These are phyloP conservation scores for Neocucurbitaria cava DNA, from an alignment of 2,329 filamentous ascomycete species.

Conservation along the genomic window DNA sequence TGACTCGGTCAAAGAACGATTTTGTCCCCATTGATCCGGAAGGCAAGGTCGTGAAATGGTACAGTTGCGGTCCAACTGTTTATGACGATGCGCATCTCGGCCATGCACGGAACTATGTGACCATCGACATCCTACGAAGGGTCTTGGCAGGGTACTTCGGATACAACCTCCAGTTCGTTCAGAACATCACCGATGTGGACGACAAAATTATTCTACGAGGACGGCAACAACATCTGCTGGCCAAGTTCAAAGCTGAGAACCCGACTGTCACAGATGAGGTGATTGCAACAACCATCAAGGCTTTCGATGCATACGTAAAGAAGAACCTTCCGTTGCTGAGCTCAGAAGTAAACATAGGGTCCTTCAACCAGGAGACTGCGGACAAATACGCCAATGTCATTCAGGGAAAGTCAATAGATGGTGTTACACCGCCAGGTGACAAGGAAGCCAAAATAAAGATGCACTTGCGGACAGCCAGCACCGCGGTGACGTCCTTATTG, in stretches of 20 bases:
- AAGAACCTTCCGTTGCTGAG: constrained; percentile 69
- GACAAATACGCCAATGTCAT: constrained; percentile 63
- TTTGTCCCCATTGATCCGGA: constrained; percentile 76
- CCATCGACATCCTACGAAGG: constrained; percentile 84
- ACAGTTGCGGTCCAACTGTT: constrained; percentile 86
- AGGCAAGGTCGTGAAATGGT: constrained; percentile 77
- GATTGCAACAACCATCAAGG: constrained; percentile 57
- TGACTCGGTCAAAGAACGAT: constrained; percentile 75
- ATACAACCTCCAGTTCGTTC: constrained; percentile 84
- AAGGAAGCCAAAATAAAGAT: constrained; percentile 88
- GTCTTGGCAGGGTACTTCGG: constrained; percentile 84
- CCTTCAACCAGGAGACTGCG: constrained; percentile 57
- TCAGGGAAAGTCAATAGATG: constrained; percentile 61
- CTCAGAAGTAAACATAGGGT: constrained; percentile 53
- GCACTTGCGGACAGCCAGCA: constrained; percentile 72
- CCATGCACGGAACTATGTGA: constrained; percentile 89
- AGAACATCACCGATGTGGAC: constrained; percentile 79
- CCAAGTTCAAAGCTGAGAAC: constrained; percentile 67
- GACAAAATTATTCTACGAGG: constrained; percentile 69
- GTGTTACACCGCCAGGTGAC: constrained; percentile 67
- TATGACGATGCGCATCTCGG: constrained; percentile 84
- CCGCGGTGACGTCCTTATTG: constrained; percentile 60
- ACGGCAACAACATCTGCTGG: constrained; percentile 79
- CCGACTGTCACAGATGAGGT: constrained; percentile 54
- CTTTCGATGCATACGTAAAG: constrained; percentile 65